Evolutionary conservation across 192 early-diverging fungal species (phyloP).

Genomic region (Coemansia asiatica): DNA sequence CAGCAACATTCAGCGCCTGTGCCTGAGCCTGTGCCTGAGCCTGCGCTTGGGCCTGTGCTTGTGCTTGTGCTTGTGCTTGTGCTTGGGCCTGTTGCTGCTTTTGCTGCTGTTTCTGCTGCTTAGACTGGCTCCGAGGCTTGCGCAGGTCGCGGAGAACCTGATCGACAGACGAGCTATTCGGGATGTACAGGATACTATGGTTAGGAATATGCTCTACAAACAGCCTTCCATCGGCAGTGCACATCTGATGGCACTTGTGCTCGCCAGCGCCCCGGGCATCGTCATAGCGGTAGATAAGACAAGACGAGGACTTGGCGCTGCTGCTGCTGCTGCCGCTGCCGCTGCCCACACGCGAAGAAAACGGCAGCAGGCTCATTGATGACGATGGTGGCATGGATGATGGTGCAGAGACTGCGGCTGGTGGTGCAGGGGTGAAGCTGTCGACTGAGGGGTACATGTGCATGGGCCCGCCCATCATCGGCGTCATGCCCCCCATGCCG

Average conservation of each 20-base stretch:
- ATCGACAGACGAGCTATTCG: conserved; percentile 30
- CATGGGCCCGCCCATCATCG: conserved; percentile 39
- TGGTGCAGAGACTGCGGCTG: background rate
- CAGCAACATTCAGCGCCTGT: conserved; percentile 1
- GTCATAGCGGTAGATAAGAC: conserved; percentile 47
- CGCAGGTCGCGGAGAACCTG: conserved; percentile 29
- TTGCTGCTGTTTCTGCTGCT: conserved; percentile 16
- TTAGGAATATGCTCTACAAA: conserved; percentile 49
- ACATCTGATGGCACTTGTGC: conserved; percentile 44
- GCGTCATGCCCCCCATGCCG: conserved; percentile 29
- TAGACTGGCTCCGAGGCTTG: conserved; percentile 21
- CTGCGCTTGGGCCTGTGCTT: conserved; percentile 4
- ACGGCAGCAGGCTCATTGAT: conserved; percentile 21
- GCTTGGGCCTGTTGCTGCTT: background rate
- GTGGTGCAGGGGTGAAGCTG: conserved; percentile 3
- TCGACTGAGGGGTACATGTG: conserved; percentile 11
- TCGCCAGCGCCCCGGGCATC: conserved; percentile 19
- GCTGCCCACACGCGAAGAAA: conserved; percentile 19
- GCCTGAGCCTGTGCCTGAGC: conserved; percentile 7
- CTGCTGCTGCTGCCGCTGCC: conserved; percentile 1
- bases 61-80: conserved; percentile 6
- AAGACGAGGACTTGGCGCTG: conserved; percentile 17
- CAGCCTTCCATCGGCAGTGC: conserved; percentile 38
- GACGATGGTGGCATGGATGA: conserved; percentile 4
- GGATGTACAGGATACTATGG: conserved; percentile 45